These are phyloP conservation scores for Heterobasidion occidentale DNA, from an alignment of 1,284 basidiomycete genomes.

Conservation along the genomic window DNA sequence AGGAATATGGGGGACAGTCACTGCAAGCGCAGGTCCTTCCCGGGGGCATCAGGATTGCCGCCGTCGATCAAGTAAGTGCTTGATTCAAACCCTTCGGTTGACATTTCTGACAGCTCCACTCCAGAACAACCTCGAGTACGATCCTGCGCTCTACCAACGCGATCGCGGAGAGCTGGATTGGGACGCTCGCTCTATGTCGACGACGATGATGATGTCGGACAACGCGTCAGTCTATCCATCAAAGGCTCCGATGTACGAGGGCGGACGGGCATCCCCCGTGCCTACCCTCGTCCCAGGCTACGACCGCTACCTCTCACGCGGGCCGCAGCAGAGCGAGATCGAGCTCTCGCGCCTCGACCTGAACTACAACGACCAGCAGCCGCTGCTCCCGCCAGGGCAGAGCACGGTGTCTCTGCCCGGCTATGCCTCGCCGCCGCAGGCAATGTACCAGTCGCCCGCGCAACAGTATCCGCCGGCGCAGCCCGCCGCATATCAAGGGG, in stretches of 20 bases:
- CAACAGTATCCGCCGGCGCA: conserved; percentile 21
- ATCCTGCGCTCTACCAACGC: conserved; percentile 62
- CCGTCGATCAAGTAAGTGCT: conserved; percentile 53
- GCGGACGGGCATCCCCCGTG: conserved; percentile 35
- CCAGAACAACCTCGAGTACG: conserved; percentile 68
- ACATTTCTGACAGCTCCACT: not conserved
- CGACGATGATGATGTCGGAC: conserved; percentile 40
- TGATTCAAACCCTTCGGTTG: conserved; percentile 4
- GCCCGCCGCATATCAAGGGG: not conserved
- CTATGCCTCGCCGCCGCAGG: conserved; percentile 12
- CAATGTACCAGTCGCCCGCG: conserved; percentile 2
- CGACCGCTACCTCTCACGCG: conserved; percentile 46
- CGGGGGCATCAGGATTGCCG: conserved; percentile 73
- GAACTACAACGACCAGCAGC: conserved; percentile 39
- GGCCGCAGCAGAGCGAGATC: conserved; percentile 34
- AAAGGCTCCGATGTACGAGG: conserved; percentile 28
- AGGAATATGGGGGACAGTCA: conserved; percentile 69
- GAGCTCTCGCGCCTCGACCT: conserved; percentile 48
- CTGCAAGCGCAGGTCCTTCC: conserved; percentile 64
- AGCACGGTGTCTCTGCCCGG: conserved; percentile 6
- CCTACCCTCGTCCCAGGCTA: conserved; percentile 33
- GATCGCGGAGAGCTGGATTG: conserved; percentile 77
- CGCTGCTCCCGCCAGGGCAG: conserved; percentile 33
- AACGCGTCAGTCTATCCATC: conserved; percentile 31
- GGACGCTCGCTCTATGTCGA: conserved; percentile 66